Conservation (phyloP, 1,139 yeast genomes). For the Suhomyces coccinellae region DNA sequence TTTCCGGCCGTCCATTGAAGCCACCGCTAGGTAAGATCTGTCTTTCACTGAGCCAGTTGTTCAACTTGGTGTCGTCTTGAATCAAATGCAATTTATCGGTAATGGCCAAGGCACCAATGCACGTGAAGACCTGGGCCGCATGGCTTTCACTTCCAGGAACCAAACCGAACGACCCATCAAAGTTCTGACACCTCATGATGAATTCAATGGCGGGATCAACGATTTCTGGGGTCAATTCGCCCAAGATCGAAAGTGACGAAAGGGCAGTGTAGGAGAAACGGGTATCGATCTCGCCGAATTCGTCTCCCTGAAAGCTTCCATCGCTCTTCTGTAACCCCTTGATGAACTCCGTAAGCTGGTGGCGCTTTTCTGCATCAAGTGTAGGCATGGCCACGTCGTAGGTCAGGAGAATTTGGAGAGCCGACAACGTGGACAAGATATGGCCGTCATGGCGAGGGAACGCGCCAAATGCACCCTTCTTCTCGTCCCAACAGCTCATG, state of each 20-base stretch:
- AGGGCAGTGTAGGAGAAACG: slow-evolving; percentile 84
- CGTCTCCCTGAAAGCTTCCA: slow-evolving; percentile 88
- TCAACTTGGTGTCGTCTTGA: slow-evolving; percentile 52
- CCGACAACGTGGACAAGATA: slow-evolving; percentile 82
- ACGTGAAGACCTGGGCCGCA: slow-evolving; percentile 89
- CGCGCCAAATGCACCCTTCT: slow-evolving; percentile 84
- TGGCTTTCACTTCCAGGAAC: slow-evolving; percentile 96
- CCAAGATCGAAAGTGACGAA: slow-evolving; percentile 69
- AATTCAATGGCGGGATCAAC: slow-evolving; percentile 67
- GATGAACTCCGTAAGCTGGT: slow-evolving; percentile 42
- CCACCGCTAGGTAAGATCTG: slow-evolving; percentile 87
- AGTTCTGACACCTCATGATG: slow-evolving; percentile 72
- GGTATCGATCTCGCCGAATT: slow-evolving; percentile 90
- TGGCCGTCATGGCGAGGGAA: slow-evolving; percentile 91
- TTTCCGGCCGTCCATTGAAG: slow-evolving; percentile 93
- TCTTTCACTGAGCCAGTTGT: slow-evolving; percentile 87
- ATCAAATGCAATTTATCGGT: slow-evolving; percentile 56
- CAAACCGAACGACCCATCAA: slow-evolving; percentile 95
- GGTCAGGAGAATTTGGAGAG: slow-evolving; percentile 72
- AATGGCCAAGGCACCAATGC: slow-evolving; percentile 78
- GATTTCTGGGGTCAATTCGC: slow-evolving; percentile 57
- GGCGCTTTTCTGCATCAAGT: slow-evolving; percentile 22
- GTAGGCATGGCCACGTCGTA: slow-evolving; percentile 55
- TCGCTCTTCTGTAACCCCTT: slow-evolving; percentile 59
- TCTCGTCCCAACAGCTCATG: slow-evolving; percentile 60